Base-by-base conservation (phyloP, 2,329 filamentous ascomycete genomes). In the Didymella arachidicola region DNA sequence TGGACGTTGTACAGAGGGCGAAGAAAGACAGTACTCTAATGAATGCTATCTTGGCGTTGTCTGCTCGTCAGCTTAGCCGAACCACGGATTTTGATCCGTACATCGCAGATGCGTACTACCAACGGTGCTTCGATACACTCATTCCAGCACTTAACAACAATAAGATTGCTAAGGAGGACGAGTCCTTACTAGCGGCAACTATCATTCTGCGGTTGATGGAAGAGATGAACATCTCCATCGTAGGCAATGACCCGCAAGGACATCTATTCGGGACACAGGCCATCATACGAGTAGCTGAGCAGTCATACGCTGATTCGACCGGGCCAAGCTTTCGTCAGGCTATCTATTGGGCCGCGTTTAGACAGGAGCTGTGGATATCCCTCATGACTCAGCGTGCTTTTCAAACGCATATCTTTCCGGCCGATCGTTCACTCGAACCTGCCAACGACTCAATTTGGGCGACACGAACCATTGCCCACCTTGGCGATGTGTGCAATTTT, bases 41-140 rank as follows among this genome's bases (percentile, higher is more conserved):
- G 70, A 79, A 80, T 42, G 78, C 78, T 25, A 76, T 80, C 26
- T 65, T 80, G 48, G 78, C 78, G 19, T 60, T 80, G 29, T 79
- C 78, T 22, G 78, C 78, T 18, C 77, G 77, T 27, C 78, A 79
- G 55, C 65, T 80, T 14, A 79, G 78, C 57, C 73, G 76, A 7
- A 79, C 74, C 10, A 69, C 71, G 1, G 63, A 69, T 14, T 79
- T 79, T 48, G 77, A 79, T 53, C 70, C 78, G 6, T 78, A 75
- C 46, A 73, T 79, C 11, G 77, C 78, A 7, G 78, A 79, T 60
- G 74, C 75, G 4, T 79, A 80, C 54, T 79, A 79, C 44, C 74
- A 79, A 56, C 69, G 70, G 4, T 79, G 78, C 52, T 75, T 80
- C 27, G 67, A 77, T 26, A 78, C 75, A 2, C 53, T 79, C 18